A percentile compares a stretch with the other conserved stretches of the same genome.
Conservation (phyloP, 2,329 filamentous ascomycete genomes). For the Neofusicoccum ribis region DNA sequence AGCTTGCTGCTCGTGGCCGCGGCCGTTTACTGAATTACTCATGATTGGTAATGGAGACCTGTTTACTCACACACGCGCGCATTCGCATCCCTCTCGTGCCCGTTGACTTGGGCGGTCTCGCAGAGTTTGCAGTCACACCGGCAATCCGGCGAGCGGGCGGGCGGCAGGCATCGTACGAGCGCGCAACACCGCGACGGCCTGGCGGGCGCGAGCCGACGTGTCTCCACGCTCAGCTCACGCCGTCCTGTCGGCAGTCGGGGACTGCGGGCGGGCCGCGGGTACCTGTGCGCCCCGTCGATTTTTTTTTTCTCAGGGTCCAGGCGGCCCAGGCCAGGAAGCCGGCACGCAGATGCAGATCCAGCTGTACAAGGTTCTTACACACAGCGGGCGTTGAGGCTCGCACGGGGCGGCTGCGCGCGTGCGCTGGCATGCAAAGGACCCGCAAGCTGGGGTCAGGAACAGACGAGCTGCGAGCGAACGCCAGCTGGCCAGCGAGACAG, state of each 20-base stretch:
- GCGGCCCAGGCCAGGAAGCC: not conserved
- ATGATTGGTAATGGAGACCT: not conserved
- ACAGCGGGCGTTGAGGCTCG: constrained; percentile 6
- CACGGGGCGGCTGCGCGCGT: constrained; percentile 1
- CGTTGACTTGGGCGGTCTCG: not conserved
- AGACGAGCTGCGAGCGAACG: not conserved
- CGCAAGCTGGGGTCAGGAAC: constrained; percentile 6
- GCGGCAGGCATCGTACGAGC: constrained; percentile 8
- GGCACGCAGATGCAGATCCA: constrained; percentile 9
- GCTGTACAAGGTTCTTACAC: constrained; percentile 13
- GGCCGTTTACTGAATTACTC: not conserved
- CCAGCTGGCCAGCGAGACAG: not conserved
- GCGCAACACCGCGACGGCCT: not conserved
- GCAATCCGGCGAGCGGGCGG: not conserved
- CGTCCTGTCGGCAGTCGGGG: not conserved
- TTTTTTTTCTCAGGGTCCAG: constrained; percentile 14
- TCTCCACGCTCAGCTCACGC: constrained; percentile 12
- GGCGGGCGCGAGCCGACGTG: not conserved
- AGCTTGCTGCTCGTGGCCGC: not conserved
- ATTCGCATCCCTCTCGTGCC: not conserved
- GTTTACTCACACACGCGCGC: not conserved
- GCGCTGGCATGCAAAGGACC: constrained; percentile 9
- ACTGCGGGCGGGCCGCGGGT: constrained; percentile 10
- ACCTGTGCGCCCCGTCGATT: constrained; percentile 3
- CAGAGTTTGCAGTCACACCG: constrained; percentile 1